A percentile compares a stretch with the other conserved stretches of the same genome.
Conservation (phyloP, 345 rosid species). For the Arabis alpina region DNA sequence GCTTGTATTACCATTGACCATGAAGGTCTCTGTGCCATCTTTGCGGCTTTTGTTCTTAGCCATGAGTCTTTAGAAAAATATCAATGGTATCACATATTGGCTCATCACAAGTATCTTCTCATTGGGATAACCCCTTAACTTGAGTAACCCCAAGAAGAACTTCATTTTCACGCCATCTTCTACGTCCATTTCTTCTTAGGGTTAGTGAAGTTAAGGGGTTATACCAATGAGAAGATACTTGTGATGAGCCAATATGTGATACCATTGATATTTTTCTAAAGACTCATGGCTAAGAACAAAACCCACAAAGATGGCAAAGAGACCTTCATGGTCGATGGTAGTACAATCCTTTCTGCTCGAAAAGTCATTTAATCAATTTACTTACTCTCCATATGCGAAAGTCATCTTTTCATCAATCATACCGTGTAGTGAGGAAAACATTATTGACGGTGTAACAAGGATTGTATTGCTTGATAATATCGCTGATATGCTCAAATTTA, state of each 20-base stretch:
- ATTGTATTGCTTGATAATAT: constrained; percentile 60
- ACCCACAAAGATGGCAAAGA: constrained; percentile 60
- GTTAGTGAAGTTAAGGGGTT: constrained; percentile 54
- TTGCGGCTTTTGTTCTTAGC: constrained; percentile 57
- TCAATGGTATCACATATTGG: constrained; percentile 66
- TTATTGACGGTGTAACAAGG: constrained; percentile 73
- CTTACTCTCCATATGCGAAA: constrained; percentile 58
- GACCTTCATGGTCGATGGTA: constrained; percentile 59
- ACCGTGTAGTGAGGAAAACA: constrained; percentile 26
- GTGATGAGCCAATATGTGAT: constrained; percentile 72
- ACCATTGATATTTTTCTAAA: constrained; percentile 65
- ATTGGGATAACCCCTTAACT: constrained; percentile 53
- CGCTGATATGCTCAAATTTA: no score
- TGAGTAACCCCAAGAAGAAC: constrained; percentile 60
- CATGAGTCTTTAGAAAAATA: constrained; percentile 56
- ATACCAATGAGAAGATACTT: constrained; percentile 62
- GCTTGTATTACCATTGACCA: constrained; percentile 59
- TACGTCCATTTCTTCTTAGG: no score
- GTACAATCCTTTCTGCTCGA: constrained; percentile 50
- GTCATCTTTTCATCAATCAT: constrained; percentile 72
- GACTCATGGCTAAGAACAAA: constrained; percentile 48
- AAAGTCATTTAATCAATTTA: constrained; percentile 64
- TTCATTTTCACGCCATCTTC: no score
- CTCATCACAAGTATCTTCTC: constrained; percentile 77
- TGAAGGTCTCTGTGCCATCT: constrained; percentile 55